These are phyloP conservation scores for Aspergillus wentii DNA, from an alignment of 495 filamentous ascomycete species.

Conservation along the genomic window DNA sequence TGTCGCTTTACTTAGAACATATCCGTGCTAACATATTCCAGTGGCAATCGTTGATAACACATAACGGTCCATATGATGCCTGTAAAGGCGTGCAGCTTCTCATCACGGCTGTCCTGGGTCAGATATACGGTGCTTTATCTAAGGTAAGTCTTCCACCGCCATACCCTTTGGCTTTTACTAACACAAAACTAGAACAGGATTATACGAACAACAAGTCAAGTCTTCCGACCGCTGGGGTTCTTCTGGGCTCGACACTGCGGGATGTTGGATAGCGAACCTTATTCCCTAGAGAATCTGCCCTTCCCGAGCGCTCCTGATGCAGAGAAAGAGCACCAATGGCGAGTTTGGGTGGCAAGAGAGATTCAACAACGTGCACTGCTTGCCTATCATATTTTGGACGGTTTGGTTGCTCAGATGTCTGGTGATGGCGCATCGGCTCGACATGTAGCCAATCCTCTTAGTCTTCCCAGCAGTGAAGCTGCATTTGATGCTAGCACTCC, in stretches of 20 bases:
- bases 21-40: constrained; percentile 4
- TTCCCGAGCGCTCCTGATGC: constrained; percentile 21
- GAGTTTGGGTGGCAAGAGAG: constrained; percentile 40
- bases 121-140: constrained; percentile 43
- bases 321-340: constrained; percentile 41
- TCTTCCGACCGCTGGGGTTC: constrained; percentile 44
- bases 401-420: constrained; percentile 43
- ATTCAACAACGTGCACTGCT: constrained; percentile 43
- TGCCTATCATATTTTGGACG: constrained; percentile 44
- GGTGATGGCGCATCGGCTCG: constrained; percentile 37
- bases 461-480: constrained; percentile 35
- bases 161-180: background rate
- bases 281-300: constrained; percentile 32
- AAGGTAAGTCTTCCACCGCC: constrained; percentile 19
- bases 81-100: constrained; percentile 45
- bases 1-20: background rate
- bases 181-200: constrained; percentile 24
- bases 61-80: constrained; percentile 40
- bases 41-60: constrained; percentile 45
- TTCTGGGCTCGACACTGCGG: constrained; percentile 47
- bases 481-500: constrained; percentile 38
- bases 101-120: constrained; percentile 40
- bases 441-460: constrained; percentile 39
- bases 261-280: constrained; percentile 35
- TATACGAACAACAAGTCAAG: constrained; percentile 43